Evolutionary conservation across 2,329 filamentous ascomycete species (phyloP), one percentile per base, ranked within the genome.

Genomic region (Microsporum ferrugineum): DNA sequence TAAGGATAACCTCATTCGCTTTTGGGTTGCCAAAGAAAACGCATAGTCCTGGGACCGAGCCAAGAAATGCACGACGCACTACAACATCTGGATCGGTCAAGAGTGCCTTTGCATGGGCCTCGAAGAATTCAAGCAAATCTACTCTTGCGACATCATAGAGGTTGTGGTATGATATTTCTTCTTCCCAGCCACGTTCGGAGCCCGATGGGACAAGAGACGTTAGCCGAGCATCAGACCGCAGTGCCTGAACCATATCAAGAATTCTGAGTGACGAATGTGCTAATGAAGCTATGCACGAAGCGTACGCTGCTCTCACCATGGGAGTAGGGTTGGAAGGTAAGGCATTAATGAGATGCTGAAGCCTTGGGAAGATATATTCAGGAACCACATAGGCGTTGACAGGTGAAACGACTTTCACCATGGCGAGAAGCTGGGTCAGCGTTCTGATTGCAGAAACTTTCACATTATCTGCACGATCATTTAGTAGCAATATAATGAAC

Each of bases 1-100:
- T 95, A 27, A 99, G 78, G 14, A 99, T 86, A n/a, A 99, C 89
- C 70, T 99, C 94, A 71, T 95, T 96, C 0, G 92, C 88, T 69
- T 91, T 88, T n/a, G 86, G 82, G 63, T 88, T 91, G 2, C 90
- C 91, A 66, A 99, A 97, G 73, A 99, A 97, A 66, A 96, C 85
- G 71, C 94, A 99, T 0, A 99, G 80, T 64, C 91, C 89, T 0
- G 91, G 88, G 0, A 99, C 91, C 5, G 94, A 97, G 6, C 88
- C 88, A 51, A 99, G 78, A 70, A 99, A 96, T 0, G 94, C 91
- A 63, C 94, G 83, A 51, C 91, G 87, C 27, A 99, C 95, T 39
- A 89, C 86, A 3, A 89, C 83, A 69, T 97, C 88, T 0, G 82
- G 78, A 68, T 99, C 95, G 57, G 94, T 95, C 27, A 99, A 84